Evolutionary conservation across 208 protist species (phyloP).

Genomic region (Leishmania aethiopica): DNA sequence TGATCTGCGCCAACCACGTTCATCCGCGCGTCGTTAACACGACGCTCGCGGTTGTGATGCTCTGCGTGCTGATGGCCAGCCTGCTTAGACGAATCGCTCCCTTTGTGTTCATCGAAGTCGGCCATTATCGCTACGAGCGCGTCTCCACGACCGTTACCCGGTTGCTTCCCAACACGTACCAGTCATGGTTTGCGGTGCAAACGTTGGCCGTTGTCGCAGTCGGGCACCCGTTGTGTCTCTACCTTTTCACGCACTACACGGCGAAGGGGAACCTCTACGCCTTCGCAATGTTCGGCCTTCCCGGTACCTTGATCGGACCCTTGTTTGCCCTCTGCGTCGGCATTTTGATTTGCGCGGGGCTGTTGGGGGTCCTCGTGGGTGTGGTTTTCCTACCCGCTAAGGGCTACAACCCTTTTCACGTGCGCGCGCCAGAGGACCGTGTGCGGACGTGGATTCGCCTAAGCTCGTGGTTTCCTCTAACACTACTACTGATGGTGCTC

Average conservation of each 20-base stretch:
- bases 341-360: constrained; percentile 16
- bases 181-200: constrained; percentile 27
- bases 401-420: constrained; percentile 22
- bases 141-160: constrained; percentile 22
- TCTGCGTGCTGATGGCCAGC: constrained; percentile 24
- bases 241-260: constrained; percentile 30
- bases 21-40: neutral
- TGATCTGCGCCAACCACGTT: constrained; percentile 4
- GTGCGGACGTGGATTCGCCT: constrained; percentile 15
- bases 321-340: constrained; percentile 5
- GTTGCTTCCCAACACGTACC: constrained; percentile 23
- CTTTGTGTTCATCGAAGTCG: constrained; percentile 16
- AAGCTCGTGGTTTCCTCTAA: constrained; percentile 22
- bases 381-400: constrained; percentile 13
- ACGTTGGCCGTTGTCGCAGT: constrained; percentile 19
- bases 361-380: constrained; percentile 3
- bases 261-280: constrained; percentile 12
- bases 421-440: constrained; percentile 8
- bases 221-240: constrained; percentile 21
- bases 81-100: constrained; percentile 21
- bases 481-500: constrained; percentile 18
- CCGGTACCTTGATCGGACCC: neutral
- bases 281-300: constrained; percentile 23
- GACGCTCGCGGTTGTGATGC: neutral
- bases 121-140: constrained; percentile 26